A percentile compares a stretch with the other conserved stretches of the same genome.
These are phyloP conservation scores for Populus davidiana DNA, from an alignment of 345 rosid species.

Conservation along the genomic window DNA sequence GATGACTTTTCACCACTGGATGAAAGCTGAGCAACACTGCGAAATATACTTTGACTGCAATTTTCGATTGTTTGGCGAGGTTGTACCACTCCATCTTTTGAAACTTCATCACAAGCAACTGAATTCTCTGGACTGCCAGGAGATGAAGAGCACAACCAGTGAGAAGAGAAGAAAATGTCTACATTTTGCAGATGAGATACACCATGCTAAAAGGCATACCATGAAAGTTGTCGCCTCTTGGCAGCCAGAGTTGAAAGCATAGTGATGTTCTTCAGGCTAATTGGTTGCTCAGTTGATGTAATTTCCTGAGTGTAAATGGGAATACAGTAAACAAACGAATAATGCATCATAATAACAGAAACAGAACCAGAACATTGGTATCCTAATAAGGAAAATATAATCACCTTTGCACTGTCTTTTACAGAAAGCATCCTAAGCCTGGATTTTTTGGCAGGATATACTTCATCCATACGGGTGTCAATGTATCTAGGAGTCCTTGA, in stretches of 20 bases:
- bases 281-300: slow-evolving; percentile 38
- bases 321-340: slow-evolving; percentile 5
- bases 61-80: slow-evolving; percentile 44
- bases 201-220: slow-evolving; percentile 39
- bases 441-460: slow-evolving; percentile 74
- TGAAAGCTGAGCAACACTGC: slow-evolving; percentile 81
- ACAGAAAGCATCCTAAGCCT: slow-evolving; percentile 47
- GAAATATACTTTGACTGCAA: slow-evolving; percentile 63
- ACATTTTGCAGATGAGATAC: neutral
- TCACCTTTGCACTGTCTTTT: slow-evolving; percentile 74
- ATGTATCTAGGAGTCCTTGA: slow-evolving; percentile 57
- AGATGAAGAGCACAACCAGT: slow-evolving; percentile 10
- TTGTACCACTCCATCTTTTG: slow-evolving; percentile 34
- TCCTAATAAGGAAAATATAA: slow-evolving; percentile 2
- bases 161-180: neutral
- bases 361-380: neutral
- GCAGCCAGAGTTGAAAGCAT: slow-evolving; percentile 54
- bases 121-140: slow-evolving; percentile 43
- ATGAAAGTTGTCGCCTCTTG: slow-evolving; percentile 41
- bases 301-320: slow-evolving; percentile 46
- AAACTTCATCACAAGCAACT: slow-evolving; percentile 39
- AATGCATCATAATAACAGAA: neutral
- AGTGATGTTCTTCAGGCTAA: slow-evolving; percentile 45
- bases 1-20: slow-evolving; percentile 51
- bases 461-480: slow-evolving; percentile 67